phyloP scores from a whole-genome alignment of 2,329 filamentous ascomycete species.

The Pestalotiopsis sp. region DNA sequence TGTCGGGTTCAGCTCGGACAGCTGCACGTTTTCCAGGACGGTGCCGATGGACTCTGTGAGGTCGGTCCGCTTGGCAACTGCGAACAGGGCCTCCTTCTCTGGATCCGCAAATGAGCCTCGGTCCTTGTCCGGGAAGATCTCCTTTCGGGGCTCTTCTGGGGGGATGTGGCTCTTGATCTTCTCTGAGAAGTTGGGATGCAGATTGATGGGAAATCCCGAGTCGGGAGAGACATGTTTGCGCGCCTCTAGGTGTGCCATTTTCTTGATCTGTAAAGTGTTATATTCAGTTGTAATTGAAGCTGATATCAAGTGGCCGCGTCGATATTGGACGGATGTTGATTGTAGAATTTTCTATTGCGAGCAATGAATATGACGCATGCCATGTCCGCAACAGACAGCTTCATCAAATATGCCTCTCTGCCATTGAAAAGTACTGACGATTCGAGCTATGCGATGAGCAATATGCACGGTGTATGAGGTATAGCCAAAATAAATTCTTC shows the following conservation, averaged over 20 bases:
- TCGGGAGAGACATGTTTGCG: slow-evolving; percentile 48
- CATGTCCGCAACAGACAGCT: background rate
- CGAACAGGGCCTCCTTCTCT: slow-evolving; percentile 39
- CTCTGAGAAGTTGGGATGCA: slow-evolving; percentile 47
- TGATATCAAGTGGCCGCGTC: too few relatives aligned
- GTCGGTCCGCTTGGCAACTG: slow-evolving; percentile 35
- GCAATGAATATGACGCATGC: background rate
- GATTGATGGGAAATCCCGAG: slow-evolving; percentile 44
- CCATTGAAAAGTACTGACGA: background rate
- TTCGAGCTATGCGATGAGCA: background rate
- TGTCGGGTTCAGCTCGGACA: background rate
- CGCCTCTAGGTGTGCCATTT: slow-evolving; percentile 41
- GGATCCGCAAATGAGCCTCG: slow-evolving; percentile 42
- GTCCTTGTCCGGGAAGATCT: slow-evolving; percentile 27
- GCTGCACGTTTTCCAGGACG: slow-evolving; percentile 10
- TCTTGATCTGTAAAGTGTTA: background rate
- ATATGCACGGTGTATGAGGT: background rate
- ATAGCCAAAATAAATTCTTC: background rate
- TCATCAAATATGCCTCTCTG: background rate
- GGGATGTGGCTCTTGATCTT: slow-evolving; percentile 42
- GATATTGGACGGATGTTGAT: too few relatives aligned
- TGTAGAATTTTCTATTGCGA: too few relatives aligned
- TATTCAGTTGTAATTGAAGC: too few relatives aligned
- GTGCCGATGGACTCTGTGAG: slow-evolving; percentile 43
- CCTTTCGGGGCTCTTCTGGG: slow-evolving; percentile 35